Conservation (phyloP, 441 rosid genomes). For the Syzygium syzygioides region DNA sequence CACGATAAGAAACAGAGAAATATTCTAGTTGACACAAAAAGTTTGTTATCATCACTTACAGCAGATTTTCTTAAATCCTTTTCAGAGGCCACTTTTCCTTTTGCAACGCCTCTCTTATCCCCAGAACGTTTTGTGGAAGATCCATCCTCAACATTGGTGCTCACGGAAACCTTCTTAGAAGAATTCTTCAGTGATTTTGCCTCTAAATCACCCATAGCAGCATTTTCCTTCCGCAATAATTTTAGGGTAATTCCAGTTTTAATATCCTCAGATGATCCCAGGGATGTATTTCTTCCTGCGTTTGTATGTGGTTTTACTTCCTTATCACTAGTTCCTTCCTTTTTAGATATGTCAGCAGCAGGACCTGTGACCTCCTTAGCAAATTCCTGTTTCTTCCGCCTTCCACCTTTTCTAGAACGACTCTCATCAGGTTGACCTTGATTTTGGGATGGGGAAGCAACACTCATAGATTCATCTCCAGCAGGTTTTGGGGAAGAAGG, state of each 20-base stretch:
- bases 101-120: conserved; percentile 52
- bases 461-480: conserved; percentile 25
- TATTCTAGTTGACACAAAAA: conserved; percentile 8
- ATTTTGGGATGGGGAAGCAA: conserved; percentile 34
- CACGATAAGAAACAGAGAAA: background rate
- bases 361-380: conserved; percentile 37
- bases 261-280: conserved; percentile 34
- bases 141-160: conserved; percentile 37
- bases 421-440: conserved; percentile 34
- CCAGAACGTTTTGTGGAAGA: conserved; percentile 35
- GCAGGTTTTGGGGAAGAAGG: conserved; percentile 43
- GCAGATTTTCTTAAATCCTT: conserved; percentile 33
- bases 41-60: conserved; percentile 54
- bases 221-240: conserved; percentile 46
- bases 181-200: conserved; percentile 42
- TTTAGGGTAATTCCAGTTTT: conserved; percentile 27
- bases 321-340: conserved; percentile 45
- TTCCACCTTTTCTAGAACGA: conserved; percentile 31
- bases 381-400: conserved; percentile 44
- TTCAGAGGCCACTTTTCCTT: conserved; percentile 26
- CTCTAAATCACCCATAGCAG: conserved; percentile 38
- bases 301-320: conserved; percentile 40
- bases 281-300: conserved; percentile 39
- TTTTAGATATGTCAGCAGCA: conserved; percentile 36
- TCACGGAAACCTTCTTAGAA: conserved; percentile 44